Evolutionary conservation across 345 rosid genomes (phyloP).

Genomic region (Eutrema yunnanense): DNA sequence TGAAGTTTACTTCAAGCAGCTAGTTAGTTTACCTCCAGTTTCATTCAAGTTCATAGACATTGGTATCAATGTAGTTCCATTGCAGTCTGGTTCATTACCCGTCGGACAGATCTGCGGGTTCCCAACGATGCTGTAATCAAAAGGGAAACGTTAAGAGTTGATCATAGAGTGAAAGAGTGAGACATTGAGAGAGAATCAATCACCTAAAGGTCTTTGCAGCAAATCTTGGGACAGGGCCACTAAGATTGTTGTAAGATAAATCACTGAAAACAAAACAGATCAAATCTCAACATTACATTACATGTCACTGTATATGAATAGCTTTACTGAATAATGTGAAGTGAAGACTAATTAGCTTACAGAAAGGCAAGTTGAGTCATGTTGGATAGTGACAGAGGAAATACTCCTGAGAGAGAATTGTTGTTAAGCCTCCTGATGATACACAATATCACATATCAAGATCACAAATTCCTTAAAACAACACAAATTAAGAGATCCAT

Average conservation of each 20-base stretch:
- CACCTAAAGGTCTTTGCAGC: constrained; percentile 92
- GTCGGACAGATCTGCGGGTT: constrained; percentile 86
- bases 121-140: constrained; percentile 66
- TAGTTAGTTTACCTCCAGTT: constrained; percentile 45
- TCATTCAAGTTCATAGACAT: constrained; percentile 93
- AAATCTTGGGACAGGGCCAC: constrained; percentile 82
- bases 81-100: constrained; percentile 87
- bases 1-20: neutral
- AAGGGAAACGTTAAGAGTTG: neutral
- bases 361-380: constrained; percentile 89
- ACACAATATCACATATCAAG: neutral
- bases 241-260: constrained; percentile 87
- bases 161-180: neutral
- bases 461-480: neutral
- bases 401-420: constrained; percentile 67
- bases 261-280: constrained; percentile 46
- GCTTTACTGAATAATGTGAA: neutral
- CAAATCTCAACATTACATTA: neutral
- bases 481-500: neutral
- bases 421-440: constrained; percentile 79
- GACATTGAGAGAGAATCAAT: constrained; percentile 12
- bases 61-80: constrained; percentile 73
- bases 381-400: constrained; percentile 69
- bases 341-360: constrained; percentile 35
- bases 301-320: neutral